These are phyloP conservation scores for Pistacia vera DNA, from an alignment of 345 rosid species.

Conservation along the genomic window DNA sequence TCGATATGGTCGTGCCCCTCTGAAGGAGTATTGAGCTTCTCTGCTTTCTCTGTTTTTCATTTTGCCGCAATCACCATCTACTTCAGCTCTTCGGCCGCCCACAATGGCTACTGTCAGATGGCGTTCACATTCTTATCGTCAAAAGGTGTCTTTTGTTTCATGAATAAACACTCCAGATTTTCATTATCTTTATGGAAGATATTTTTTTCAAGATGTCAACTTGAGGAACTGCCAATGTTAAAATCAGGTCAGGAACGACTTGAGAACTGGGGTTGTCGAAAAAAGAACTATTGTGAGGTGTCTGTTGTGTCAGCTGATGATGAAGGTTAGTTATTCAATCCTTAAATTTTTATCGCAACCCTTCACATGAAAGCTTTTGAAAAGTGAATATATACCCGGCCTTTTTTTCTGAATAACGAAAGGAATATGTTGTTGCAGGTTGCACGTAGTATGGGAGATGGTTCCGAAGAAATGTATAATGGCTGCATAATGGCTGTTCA, in stretches of 20 bases:
- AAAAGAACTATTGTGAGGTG: slow-evolving; percentile 60
- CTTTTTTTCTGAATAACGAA: no score
- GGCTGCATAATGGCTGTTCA: slow-evolving; percentile 67
- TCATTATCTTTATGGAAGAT: no score
- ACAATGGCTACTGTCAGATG: slow-evolving; percentile 83
- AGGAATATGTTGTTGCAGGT: slow-evolving; percentile 29
- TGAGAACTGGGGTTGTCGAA: slow-evolving; percentile 60
- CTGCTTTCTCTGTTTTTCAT: slow-evolving; percentile 84
- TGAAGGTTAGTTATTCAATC: slow-evolving; percentile 39
- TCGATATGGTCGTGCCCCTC: slow-evolving; percentile 91
- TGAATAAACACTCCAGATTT: neutral
- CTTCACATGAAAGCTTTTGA: neutral
- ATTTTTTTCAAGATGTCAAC: no score
- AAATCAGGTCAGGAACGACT: slow-evolving; percentile 65
- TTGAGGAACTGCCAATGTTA: no score
- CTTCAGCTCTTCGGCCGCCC: slow-evolving; percentile 95
- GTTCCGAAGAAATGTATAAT: slow-evolving; percentile 44
- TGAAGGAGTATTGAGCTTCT: slow-evolving; percentile 72
- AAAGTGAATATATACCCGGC: no score
- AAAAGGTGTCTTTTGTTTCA: slow-evolving; percentile 47
- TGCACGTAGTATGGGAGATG: slow-evolving; percentile 58
- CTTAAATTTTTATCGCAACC: neutral
- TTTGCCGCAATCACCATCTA: slow-evolving; percentile 82
- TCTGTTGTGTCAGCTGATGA: slow-evolving; percentile 43
- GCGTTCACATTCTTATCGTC: slow-evolving; percentile 68